phyloP scores from a whole-genome alignment of 2,329 filamentous ascomycete species.

The Coniochaeta ligniaria region DNA sequence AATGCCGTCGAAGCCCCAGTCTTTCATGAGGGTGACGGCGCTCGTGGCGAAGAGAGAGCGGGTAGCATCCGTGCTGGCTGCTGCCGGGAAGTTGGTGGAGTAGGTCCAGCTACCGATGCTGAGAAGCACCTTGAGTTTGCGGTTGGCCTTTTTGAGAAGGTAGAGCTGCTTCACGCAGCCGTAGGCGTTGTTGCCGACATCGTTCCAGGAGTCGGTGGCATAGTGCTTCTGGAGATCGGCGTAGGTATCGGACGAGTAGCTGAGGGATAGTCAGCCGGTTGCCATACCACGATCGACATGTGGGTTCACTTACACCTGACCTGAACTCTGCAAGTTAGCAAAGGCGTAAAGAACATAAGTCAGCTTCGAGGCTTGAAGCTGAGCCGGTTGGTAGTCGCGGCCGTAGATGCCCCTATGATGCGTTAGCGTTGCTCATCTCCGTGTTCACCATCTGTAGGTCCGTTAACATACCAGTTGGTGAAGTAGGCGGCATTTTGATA shows the following conservation, averaged over 20 bases:
- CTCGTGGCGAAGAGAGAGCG: constrained; percentile 61
- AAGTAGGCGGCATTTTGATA: constrained; percentile 41
- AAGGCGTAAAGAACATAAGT: constrained; percentile 79
- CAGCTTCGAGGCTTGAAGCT: constrained; percentile 61
- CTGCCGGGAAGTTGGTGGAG: constrained; percentile 65
- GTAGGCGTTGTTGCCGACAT: constrained; percentile 64
- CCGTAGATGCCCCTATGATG: constrained; percentile 48
- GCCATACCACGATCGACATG: neutral
- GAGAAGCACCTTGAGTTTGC: constrained; percentile 69
- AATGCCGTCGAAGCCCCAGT: constrained; percentile 57
- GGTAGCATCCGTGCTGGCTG: constrained; percentile 54
- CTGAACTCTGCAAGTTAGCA: constrained; percentile 64
- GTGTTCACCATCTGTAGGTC: neutral
- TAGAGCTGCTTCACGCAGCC: constrained; percentile 77
- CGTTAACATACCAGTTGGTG: constrained; percentile 36
- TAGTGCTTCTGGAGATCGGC: constrained; percentile 71
- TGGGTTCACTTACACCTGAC: constrained; percentile 58
- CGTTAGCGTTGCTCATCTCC: constrained; percentile 3
- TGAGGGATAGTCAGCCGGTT: constrained; percentile 13
- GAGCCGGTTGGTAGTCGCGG: constrained; percentile 62
- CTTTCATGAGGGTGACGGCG: constrained; percentile 62
- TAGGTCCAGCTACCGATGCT: constrained; percentile 85
- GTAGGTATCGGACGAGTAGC: constrained; percentile 59
- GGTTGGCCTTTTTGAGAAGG: constrained; percentile 68
- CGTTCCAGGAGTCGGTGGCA: constrained; percentile 59